Evolutionary conservation across 352 stramenopile species (phyloP).

Genomic region (Pythium guiyangense): DNA sequence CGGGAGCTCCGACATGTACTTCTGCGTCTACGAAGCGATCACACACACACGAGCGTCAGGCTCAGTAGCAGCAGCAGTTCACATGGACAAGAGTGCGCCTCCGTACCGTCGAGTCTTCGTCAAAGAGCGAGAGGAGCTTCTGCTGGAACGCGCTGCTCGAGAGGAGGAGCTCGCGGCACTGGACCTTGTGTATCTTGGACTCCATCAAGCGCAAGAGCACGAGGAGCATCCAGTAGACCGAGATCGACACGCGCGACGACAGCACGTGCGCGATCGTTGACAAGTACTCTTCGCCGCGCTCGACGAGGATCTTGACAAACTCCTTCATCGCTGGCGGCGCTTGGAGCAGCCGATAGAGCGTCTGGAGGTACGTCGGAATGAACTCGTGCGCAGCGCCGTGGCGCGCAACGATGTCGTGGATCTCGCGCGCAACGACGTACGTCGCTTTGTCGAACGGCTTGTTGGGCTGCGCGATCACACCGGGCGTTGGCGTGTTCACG

Average conservation of each 20-base stretch:
- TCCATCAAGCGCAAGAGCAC: slow-evolving; percentile 60
- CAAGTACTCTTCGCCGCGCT: slow-evolving; percentile 76
- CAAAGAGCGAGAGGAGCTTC: slow-evolving; percentile 62
- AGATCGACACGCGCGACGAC: slow-evolving; percentile 39
- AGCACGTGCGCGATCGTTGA: slow-evolving; percentile 62
- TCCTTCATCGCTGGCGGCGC: slow-evolving; percentile 65
- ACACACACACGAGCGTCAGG: neutral
- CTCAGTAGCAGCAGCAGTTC: neutral
- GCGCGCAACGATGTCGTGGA: slow-evolving; percentile 58
- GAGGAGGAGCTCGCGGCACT: slow-evolving; percentile 55
- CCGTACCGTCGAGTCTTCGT: slow-evolving; percentile 58
- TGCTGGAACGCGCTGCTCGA: slow-evolving; percentile 59
- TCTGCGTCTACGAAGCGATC: slow-evolving; percentile 30
- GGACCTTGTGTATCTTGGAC: slow-evolving; percentile 52
- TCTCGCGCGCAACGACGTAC: slow-evolving; percentile 61
- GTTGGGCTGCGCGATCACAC: slow-evolving; percentile 68
- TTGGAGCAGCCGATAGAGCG: slow-evolving; percentile 62
- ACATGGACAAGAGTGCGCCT: neutral
- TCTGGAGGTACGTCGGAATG: slow-evolving; percentile 69
- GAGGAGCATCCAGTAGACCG: slow-evolving; percentile 75
- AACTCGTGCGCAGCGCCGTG: slow-evolving; percentile 63
- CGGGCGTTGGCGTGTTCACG: slow-evolving; percentile 63
- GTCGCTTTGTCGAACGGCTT: slow-evolving; percentile 76
- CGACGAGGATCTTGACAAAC: slow-evolving; percentile 67
- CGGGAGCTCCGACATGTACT: slow-evolving; percentile 61